Conservation (phyloP, 83 land plant species). For the Thuja plicata region DNA sequence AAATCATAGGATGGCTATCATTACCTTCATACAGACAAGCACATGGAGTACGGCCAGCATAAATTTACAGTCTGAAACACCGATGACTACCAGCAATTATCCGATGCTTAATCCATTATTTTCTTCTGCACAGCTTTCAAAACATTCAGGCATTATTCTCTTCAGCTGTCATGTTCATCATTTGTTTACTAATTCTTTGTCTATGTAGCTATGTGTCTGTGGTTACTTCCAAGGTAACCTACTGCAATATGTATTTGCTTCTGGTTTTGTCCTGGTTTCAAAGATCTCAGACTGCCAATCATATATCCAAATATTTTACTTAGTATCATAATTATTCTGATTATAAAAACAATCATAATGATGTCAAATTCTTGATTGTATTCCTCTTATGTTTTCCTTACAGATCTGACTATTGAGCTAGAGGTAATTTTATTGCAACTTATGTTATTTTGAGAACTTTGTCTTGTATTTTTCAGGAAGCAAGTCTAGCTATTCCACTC, state of each 20-base stretch:
- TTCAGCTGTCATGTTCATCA: neutral
- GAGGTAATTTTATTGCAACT: neutral
- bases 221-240: neutral
- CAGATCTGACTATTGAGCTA: neutral
- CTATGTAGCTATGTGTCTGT: neutral
- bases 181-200: neutral
- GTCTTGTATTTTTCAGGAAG: constrained; percentile 59
- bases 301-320: neutral
- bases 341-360: neutral
- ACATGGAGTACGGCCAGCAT: too few relatives aligned
- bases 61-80: too few relatives aligned
- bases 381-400: neutral
- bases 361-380: neutral
- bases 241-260: neutral
- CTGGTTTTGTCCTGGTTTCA: neutral
- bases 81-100: too few relatives aligned
- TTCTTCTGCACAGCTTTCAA: neutral
- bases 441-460: neutral
- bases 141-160: neutral
- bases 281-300: neutral
- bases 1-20: too few relatives aligned
- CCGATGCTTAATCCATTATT: too few relatives aligned
- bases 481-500: constrained; percentile 81
- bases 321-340: neutral
- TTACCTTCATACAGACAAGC: too few relatives aligned